Conservation (phyloP, 2,329 filamentous ascomycete species). For the Cercospora zeae-maydis region DNA sequence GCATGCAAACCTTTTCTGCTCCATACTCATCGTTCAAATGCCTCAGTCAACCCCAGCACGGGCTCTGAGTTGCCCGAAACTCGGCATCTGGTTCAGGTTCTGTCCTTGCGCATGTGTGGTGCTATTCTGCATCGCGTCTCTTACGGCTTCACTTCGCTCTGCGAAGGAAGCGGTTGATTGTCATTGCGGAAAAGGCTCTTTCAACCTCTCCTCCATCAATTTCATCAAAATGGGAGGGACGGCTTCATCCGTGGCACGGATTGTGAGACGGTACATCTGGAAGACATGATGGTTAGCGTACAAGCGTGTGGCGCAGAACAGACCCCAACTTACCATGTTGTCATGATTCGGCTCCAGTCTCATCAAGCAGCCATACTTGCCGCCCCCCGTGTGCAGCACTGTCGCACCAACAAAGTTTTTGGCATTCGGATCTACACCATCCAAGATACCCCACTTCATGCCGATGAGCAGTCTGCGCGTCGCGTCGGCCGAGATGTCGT, state of each 20-base stretch:
- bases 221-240: constrained; percentile 78
- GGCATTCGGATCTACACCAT: constrained; percentile 82
- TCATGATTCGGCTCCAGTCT: constrained; percentile 91
- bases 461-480: constrained; percentile 72
- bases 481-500: constrained; percentile 66
- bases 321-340: constrained; percentile 67
- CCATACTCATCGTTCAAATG: neutral
- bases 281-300: constrained; percentile 17
- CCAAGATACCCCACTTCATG: constrained; percentile 84
- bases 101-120: constrained; percentile 1
- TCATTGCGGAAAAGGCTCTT: constrained; percentile 41
- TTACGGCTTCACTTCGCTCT: constrained; percentile 9
- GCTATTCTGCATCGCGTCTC: constrained; percentile 5
- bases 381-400: constrained; percentile 77
- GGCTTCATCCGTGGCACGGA: constrained; percentile 87
- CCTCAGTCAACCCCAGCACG: neutral
- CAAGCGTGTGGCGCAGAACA: neutral
- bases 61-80: constrained; percentile 8
- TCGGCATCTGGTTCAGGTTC: constrained; percentile 7
- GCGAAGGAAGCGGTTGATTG: constrained; percentile 11
- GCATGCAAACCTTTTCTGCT: neutral
- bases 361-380: constrained; percentile 92
- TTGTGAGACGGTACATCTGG: constrained; percentile 92
- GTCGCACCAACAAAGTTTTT: constrained; percentile 93
- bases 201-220: constrained; percentile 80